Base-by-base conservation (phyloP, 2,329 filamentous ascomycete genomes). In the Nothophoma quercina region DNA sequence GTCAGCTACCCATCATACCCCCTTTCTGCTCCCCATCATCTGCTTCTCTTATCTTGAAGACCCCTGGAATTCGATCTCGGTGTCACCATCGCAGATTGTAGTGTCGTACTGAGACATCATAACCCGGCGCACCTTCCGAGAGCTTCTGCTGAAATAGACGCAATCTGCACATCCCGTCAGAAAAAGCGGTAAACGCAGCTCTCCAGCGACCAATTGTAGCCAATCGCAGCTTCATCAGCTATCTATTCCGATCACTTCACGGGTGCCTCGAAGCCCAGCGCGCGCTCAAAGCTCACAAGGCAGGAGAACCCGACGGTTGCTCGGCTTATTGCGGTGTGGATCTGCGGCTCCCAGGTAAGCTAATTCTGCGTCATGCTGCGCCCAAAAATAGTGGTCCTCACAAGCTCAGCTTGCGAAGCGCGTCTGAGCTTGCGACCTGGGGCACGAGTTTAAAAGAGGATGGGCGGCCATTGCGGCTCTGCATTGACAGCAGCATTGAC, bases 111-210 rank as follows among this genome's bases (percentile, higher is more conserved):
- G 36, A 35, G 35, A 44, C 40, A 49, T 49, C 52, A 30, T 36
- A 10, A 46, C 45, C 13, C 43, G 41, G 42, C 36, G 30, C 29
- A 15, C 12, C 15, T 36, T 32, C 23, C 25, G 42, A 47, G 42
- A 21, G 39, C 16, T 12, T 10, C 7, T 16, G 32, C 38, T 43
- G 38, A 42, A 28, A 26, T 47, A 43, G 21, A 34, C 42, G 30
- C 51, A 18, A 36, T 40, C 51, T 46, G 54, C 60, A 51, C 36
- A 18, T 43, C 25, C 32, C 46, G 5, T 22, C 18, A 29, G 42
- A 67, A 68, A 65, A 52, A 65, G 67, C 67, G 63, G 65, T 70
- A 64, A 63, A 59, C 54, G 55, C n/a, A n/a, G n/a, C n/a, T n/a
- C n/a, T n/a, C n/a, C n/a, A n/a, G n/a, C n/a, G n/a, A n/a, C n/a